phyloP scores from a whole-genome alignment of 495 filamentous ascomycete genomes.

The Achaetomiella virescens region DNA sequence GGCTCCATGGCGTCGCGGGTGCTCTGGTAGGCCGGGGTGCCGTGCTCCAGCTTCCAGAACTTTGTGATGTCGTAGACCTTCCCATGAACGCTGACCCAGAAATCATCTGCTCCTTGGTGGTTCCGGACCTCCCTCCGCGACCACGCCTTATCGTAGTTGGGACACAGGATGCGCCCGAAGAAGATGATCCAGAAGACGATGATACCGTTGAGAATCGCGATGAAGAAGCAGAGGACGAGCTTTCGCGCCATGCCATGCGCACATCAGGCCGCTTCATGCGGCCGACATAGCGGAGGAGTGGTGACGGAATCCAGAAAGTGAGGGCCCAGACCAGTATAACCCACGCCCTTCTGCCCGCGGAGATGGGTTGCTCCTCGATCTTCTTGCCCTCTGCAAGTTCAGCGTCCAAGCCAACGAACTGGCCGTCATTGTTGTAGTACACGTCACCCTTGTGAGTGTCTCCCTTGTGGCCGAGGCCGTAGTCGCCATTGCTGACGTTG shows the following conservation, averaged over 20 bases:
- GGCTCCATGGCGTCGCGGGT: constrained; percentile 62
- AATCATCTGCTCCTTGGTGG: constrained; percentile 69
- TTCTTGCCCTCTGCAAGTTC: constrained; percentile 70
- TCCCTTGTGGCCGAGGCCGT: constrained; percentile 80
- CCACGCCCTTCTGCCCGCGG: constrained; percentile 65
- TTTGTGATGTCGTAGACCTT: constrained; percentile 86
- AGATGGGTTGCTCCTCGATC: constrained; percentile 63
- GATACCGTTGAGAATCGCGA: constrained; percentile 72
- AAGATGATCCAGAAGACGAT: constrained; percentile 91
- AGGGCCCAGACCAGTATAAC: constrained; percentile 72
- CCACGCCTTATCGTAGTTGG: constrained; percentile 90
- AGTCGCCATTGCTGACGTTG: constrained; percentile 67
- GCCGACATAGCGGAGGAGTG: constrained; percentile 68
- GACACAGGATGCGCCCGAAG: constrained; percentile 80
- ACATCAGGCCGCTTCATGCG: constrained; percentile 98
- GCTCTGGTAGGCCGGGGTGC: constrained; percentile 56
- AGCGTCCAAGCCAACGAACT: constrained; percentile 57
- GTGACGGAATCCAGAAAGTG: constrained; percentile 95
- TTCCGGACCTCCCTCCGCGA: constrained; percentile 60
- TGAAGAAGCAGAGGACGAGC: constrained; percentile 71
- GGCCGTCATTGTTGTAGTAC: constrained; percentile 60
- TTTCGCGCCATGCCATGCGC: constrained; percentile 95
- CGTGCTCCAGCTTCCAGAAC: constrained; percentile 80
- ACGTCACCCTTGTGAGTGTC: constrained; percentile 67
- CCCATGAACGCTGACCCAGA: constrained; percentile 82